Evolutionary conservation across 2,329 filamentous ascomycete genomes (phyloP).

Genomic region (Cytospora piceae): DNA sequence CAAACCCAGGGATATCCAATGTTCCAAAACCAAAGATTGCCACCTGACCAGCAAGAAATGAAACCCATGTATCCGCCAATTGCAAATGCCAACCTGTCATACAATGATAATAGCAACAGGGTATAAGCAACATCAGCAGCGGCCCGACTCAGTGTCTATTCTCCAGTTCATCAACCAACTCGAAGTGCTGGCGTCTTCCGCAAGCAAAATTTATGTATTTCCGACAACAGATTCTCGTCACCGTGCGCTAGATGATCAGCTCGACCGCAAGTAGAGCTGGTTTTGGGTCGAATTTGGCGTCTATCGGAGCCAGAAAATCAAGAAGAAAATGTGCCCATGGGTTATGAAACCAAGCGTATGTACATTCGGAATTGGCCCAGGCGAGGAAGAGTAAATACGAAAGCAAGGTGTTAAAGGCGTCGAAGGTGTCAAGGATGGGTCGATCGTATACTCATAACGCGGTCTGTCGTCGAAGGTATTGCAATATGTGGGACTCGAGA

Average conservation of each 20-base stretch:
- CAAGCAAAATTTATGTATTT: conserved; percentile 17
- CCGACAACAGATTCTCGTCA: conserved; percentile 12
- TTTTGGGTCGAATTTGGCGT: neutral
- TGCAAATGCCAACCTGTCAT: conserved; percentile 16
- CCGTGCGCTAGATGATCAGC: conserved; percentile 7
- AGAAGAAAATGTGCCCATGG: neutral
- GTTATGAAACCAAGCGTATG: conserved; percentile 11
- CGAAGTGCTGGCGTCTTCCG: conserved; percentile 10
- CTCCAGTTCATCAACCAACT: conserved; percentile 4
- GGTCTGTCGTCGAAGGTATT: neutral
- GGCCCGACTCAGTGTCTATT: conserved; percentile 13
- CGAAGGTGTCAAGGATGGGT: conserved; percentile 9
- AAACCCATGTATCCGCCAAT: conserved; percentile 29
- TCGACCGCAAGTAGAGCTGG: neutral
- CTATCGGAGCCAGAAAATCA: neutral
- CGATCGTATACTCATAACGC: conserved; percentile 16
- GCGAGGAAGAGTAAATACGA: conserved; percentile 3
- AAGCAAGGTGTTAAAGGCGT: conserved; percentile 7
- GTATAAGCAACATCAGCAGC: conserved; percentile 27
- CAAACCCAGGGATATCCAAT: conserved; percentile 28
- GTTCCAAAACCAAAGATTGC: conserved; percentile 17
- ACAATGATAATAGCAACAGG: conserved; percentile 22
- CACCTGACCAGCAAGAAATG: conserved; percentile 24
- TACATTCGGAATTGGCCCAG: conserved; percentile 13
- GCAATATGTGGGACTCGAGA: neutral